phyloP scores from a whole-genome alignment of 2,329 filamentous ascomycete species.

The Trichoderma sp. region DNA sequence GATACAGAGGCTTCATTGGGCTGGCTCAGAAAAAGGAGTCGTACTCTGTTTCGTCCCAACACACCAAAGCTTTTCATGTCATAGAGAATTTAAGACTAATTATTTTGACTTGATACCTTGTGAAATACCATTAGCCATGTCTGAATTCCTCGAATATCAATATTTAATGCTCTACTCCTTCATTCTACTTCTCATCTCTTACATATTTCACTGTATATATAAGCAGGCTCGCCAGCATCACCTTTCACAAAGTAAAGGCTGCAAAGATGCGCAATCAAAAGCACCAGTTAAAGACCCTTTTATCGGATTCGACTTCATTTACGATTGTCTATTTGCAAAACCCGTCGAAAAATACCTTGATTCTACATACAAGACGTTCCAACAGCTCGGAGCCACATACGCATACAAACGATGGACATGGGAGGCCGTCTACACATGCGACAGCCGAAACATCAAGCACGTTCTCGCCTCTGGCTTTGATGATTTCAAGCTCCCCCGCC shows the following conservation, averaged over 20 bases:
- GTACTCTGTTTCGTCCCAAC: not conserved
- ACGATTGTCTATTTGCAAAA: conserved; percentile 30
- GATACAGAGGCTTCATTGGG: not conserved
- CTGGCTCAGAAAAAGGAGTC: not conserved
- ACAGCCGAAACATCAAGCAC: conserved; percentile 54
- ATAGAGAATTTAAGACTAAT: not conserved
- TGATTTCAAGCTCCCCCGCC: conserved; percentile 45
- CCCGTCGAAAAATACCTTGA: conserved; percentile 31
- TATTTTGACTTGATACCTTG: not conserved
- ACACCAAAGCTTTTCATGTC: not conserved
- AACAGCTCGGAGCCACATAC: conserved; percentile 34
- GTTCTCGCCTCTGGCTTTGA: conserved; percentile 52
- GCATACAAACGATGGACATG: conserved; percentile 34
- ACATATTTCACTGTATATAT: conserved; percentile 14
- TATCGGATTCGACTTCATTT: conserved; percentile 38
- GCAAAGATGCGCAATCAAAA: conserved; percentile 26
- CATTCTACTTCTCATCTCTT: not conserved
- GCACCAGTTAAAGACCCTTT: conserved; percentile 32
- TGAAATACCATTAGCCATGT: not conserved
- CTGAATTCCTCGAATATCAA: not conserved
- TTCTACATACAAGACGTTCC: conserved; percentile 29
- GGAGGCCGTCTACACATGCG: conserved; percentile 39
- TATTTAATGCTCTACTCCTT: conserved; percentile 1
- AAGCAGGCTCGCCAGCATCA: conserved; percentile 20
- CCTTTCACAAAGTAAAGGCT: conserved; percentile 26